Percentiles rank a stretch among this genome's conserved stretches.
phyloP scores from a whole-genome alignment of 345 rosid genomes.

The Cardiospermum halicacabum region DNA sequence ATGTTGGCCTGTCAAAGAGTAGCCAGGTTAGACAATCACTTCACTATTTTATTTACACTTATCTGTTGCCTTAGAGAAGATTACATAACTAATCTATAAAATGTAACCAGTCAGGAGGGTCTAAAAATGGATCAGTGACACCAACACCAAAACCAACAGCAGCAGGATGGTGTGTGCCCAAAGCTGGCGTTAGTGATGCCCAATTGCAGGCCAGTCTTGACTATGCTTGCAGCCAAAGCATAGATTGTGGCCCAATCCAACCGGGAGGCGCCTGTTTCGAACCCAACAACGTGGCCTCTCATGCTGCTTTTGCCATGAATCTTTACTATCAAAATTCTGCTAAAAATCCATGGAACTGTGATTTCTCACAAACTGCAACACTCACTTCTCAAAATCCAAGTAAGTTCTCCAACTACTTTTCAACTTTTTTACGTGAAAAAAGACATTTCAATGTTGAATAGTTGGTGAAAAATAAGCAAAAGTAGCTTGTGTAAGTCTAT shows the following conservation, averaged over 20 bases:
- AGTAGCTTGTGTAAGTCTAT: not conserved
- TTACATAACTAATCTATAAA: too few relatives aligned
- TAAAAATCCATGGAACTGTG: slow-evolving; percentile 52
- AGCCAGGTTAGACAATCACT: slow-evolving; percentile 51
- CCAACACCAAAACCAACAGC: slow-evolving; percentile 45
- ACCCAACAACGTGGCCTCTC: slow-evolving; percentile 61
- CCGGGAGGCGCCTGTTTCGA: slow-evolving; percentile 76
- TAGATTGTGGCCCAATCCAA: slow-evolving; percentile 54
- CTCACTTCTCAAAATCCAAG: slow-evolving; percentile 42
- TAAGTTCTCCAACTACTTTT: slow-evolving; percentile 10
- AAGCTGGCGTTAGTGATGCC: slow-evolving; percentile 40
- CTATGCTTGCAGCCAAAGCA: slow-evolving; percentile 63
- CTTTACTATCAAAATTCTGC: slow-evolving; percentile 54
- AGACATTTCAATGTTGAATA: not conserved
- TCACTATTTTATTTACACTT: too few relatives aligned
- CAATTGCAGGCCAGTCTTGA: slow-evolving; percentile 70
- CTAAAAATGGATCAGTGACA: slow-evolving; percentile 27
- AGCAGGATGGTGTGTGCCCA: slow-evolving; percentile 67
- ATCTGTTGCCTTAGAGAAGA: too few relatives aligned
- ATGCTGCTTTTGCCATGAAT: slow-evolving; percentile 82
- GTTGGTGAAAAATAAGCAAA: not conserved
- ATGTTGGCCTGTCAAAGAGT: slow-evolving; percentile 62
- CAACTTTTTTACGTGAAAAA: not conserved
- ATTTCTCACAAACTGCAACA: slow-evolving; percentile 70
- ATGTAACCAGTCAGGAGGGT: too few relatives aligned